phyloP scores from a whole-genome alignment of 225 moss, liverwort and hornwort genomes.

The Anthoceros angustus region DNA sequence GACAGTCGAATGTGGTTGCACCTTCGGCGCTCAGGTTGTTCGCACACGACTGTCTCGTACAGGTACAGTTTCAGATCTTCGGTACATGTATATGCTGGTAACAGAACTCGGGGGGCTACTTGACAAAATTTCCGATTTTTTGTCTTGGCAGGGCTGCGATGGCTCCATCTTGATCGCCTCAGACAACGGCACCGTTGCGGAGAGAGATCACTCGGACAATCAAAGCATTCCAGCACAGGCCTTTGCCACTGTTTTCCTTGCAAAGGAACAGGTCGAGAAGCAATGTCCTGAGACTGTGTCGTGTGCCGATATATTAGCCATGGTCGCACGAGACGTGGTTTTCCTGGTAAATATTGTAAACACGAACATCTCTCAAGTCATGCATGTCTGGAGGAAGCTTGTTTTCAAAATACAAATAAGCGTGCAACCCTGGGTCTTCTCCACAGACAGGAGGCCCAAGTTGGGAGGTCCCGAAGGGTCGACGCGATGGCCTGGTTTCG shows the following conservation, averaged over 20 bases:
- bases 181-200: background rate
- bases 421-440: background rate
- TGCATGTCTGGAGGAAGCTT: too few relatives aligned
- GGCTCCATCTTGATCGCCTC: background rate
- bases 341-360: background rate
- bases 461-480: background rate
- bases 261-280: background rate
- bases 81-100: too few relatives aligned
- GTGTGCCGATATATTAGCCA: background rate
- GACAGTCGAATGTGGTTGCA: conserved; percentile 1
- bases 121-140: background rate
- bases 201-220: background rate
- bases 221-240: background rate
- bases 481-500: background rate
- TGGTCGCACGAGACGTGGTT: background rate
- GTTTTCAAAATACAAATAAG: background rate
- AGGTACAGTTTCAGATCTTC: background rate
- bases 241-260: background rate
- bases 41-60: background rate
- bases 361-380: too few relatives aligned
- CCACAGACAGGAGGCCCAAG: background rate
- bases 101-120: too few relatives aligned
- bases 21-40: background rate
- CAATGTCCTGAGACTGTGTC: background rate
- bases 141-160: background rate